Evolutionary conservation across 2,329 filamentous ascomycete genomes (phyloP), one percentile per base, ranked within the genome.

Genomic region (Aspergillus fumigatiaffinis): DNA sequence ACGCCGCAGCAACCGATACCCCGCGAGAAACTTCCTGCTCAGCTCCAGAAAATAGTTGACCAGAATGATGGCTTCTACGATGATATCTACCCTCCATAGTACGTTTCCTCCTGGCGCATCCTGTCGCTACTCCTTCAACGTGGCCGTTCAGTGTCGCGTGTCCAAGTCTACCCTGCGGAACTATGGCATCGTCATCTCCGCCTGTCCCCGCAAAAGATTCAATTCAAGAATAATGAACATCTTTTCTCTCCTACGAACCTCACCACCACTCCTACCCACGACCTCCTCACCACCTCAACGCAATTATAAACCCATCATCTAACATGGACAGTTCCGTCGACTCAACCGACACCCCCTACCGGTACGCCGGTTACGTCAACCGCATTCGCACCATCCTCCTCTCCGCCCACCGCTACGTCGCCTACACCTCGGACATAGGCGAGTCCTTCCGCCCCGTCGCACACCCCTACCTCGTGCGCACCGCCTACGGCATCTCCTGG

Each of bases 401-500:
- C 65, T 91, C 90, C 17, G 92, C 92, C 3, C 94, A 97, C 70
- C 88, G 94, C 68, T 99, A 99, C 70, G 92, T 99, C 51, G 94
- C 94, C 56, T 99, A 99, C 74, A 97, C 94, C 0, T 92, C 88
- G 21, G 93, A 97, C 69, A 93, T 99, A 62, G 94, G 94, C 72
- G 94, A 99, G 76, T 95, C 90, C 0, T 99, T 99, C 77, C 86
- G 94, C 1, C 94, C 94, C 0, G 84, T 99, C 42, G 92, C 93
- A 3, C 92, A 97, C 71, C 93, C 92, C 0, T 87, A 82, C 67
- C 77, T 95, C 3, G 89, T 99, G 10, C 85, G 88, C 58, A 80
- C 85, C 50, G 94, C 94, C 5, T 99, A 99, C 71, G 93, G 85
- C 51, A 80, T 99, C 46, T 96, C 91, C 1, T 97, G 94, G 94